Evolutionary conservation across 2,329 filamentous ascomycete genomes (phyloP).

Genomic region (Stachybotrys chlorohalonatus): DNA sequence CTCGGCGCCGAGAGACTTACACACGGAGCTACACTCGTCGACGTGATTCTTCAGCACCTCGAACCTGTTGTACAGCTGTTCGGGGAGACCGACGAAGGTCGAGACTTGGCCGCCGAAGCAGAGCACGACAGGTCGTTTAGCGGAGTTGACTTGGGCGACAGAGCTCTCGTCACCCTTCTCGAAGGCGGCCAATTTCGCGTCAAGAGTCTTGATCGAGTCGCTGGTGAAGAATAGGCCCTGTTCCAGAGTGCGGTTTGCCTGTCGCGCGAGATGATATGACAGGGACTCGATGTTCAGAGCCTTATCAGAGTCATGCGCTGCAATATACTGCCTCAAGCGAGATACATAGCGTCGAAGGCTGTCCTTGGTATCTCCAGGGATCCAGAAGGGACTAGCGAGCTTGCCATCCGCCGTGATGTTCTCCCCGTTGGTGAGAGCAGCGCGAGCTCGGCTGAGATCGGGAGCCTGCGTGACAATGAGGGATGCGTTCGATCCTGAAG

Average conservation of each 20-base stretch:
- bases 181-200: background rate
- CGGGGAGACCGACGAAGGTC: conserved; percentile 18
- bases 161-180: background rate
- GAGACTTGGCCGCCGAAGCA: conserved; percentile 21
- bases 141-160: too few species aligned
- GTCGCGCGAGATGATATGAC: background rate
- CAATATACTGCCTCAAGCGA: background rate
- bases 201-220: background rate
- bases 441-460: background rate
- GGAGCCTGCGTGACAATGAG: background rate
- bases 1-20: conserved; percentile 6
- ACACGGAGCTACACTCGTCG: conserved; percentile 1
- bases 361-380: background rate
- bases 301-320: background rate
- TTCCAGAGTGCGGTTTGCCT: background rate
- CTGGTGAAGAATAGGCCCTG: background rate
- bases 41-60: conserved; percentile 11
- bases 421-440: conserved; percentile 2
- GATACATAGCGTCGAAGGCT: background rate
- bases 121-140: conserved; percentile 19
- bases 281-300: background rate
- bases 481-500: conserved; percentile 21
- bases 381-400: background rate
- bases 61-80: conserved; percentile 16
- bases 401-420: conserved; percentile 1